Evolutionary conservation across 768 basidiomycete species (phyloP).

Genomic region (Lentinula sp.): DNA sequence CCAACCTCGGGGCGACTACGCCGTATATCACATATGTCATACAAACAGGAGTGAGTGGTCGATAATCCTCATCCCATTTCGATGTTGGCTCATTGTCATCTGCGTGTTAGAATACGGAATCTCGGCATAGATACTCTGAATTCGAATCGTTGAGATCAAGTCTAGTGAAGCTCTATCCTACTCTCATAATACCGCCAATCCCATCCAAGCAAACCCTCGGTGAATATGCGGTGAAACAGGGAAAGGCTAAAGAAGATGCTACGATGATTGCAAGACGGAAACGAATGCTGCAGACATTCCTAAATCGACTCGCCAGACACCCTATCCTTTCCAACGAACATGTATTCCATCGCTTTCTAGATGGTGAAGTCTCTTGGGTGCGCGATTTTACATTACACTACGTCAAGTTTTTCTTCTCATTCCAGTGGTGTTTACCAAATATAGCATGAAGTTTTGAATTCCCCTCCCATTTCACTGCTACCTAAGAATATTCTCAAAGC

Average conservation of each 20-base stretch:
- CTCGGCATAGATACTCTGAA: constrained; percentile 92
- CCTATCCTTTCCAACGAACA: constrained; percentile 96
- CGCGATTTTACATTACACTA: constrained; percentile 15
- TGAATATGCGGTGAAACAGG: constrained; percentile 96
- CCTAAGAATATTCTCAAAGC: constrained; percentile 97
- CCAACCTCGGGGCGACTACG: constrained; percentile 77
- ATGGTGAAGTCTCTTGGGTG: constrained; percentile 96
- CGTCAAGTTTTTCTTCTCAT: background rate
- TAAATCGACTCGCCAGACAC: constrained; percentile 85
- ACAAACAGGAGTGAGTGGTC: constrained; percentile 63
- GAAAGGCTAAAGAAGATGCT: constrained; percentile 93
- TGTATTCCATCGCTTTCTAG: constrained; percentile 93
- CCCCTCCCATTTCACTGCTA: constrained; percentile 82
- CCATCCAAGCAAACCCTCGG: constrained; percentile 94
- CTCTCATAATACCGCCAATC: constrained; percentile 94
- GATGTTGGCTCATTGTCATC: background rate
- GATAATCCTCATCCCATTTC: constrained; percentile 2
- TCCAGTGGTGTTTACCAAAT: background rate
- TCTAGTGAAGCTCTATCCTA: constrained; percentile 87
- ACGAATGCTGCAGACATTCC: constrained; percentile 92
- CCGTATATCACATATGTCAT: constrained; percentile 96
- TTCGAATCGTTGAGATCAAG: constrained; percentile 88
- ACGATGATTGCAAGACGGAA: constrained; percentile 88
- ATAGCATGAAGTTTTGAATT: constrained; percentile 88
- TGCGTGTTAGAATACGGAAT: constrained; percentile 59